A percentile compares a stretch with the other conserved stretches of the same genome.
Conservation (phyloP, 352 stramenopile species). For the Thraustochytrium sp. region DNA sequence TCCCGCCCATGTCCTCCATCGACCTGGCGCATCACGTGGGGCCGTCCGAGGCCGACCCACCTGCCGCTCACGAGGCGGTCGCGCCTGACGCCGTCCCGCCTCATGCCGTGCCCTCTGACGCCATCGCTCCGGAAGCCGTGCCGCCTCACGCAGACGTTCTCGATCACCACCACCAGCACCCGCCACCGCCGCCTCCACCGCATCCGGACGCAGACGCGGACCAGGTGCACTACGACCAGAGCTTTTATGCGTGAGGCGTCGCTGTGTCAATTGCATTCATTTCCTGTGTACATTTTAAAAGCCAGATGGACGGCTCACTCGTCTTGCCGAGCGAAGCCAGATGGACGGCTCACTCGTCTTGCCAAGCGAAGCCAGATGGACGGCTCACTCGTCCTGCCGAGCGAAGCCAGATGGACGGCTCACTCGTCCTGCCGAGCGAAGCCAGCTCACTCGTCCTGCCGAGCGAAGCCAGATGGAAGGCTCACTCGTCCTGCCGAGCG, state of each 20-base stretch:
- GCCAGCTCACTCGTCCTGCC: too few species aligned
- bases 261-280: neutral
- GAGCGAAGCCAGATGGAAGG: too few species aligned
- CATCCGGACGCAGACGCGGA: neutral
- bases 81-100: neutral
- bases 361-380: too few species aligned
- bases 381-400: too few species aligned
- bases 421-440: too few species aligned
- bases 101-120: neutral
- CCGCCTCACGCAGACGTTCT: neutral
- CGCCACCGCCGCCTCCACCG: neutral
- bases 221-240: neutral
- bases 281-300: neutral
- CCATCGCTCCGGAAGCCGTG: neutral
- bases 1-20: too few species aligned
- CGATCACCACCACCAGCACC: neutral
- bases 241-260: neutral
- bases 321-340: neutral
- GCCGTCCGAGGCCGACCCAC: neutral
- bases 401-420: too few species aligned
- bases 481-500: too few species aligned
- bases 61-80: neutral
- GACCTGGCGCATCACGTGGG: neutral
- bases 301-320: too few species aligned
- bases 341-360: neutral